phyloP scores from a whole-genome alignment of 2,329 filamentous ascomycete species.

The Fusarium decemcellulare region DNA sequence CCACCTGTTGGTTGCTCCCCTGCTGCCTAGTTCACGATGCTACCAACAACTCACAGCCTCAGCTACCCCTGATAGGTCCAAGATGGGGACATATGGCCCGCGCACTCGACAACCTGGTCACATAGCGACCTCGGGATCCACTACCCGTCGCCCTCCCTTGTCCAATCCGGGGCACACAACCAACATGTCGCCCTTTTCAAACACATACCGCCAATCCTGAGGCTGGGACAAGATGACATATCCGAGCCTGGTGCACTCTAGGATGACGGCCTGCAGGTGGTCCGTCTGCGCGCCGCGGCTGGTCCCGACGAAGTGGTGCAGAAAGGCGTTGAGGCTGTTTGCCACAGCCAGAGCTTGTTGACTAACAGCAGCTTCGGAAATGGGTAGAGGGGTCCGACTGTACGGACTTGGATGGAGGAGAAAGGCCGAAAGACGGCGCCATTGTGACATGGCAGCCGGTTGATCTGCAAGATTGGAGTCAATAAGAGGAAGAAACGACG shows the following conservation, averaged over 20 bases:
- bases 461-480: not conserved
- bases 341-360: not conserved
- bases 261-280: not conserved
- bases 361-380: not conserved
- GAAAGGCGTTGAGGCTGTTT: not conserved
- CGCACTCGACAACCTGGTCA: not conserved
- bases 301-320: slow-evolving; percentile 2
- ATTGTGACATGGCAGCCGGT: not conserved
- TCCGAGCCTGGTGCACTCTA: slow-evolving; percentile 47
- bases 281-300: not conserved
- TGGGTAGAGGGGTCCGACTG: not conserved
- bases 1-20: not conserved
- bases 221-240: slow-evolving; percentile 59
- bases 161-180: slow-evolving; percentile 47
- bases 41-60: not conserved
- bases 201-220: slow-evolving; percentile 52
- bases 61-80: not conserved
- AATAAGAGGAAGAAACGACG: not conserved
- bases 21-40: not conserved
- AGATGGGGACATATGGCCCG: not conserved
- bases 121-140: not conserved
- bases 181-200: slow-evolving; percentile 30
- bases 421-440: not conserved
- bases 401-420: not conserved
- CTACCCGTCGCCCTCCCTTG: slow-evolving; percentile 43